Evolutionary conservation across 164 flowering plant species (phyloP).

Genomic region (Umbellularia californica): DNA sequence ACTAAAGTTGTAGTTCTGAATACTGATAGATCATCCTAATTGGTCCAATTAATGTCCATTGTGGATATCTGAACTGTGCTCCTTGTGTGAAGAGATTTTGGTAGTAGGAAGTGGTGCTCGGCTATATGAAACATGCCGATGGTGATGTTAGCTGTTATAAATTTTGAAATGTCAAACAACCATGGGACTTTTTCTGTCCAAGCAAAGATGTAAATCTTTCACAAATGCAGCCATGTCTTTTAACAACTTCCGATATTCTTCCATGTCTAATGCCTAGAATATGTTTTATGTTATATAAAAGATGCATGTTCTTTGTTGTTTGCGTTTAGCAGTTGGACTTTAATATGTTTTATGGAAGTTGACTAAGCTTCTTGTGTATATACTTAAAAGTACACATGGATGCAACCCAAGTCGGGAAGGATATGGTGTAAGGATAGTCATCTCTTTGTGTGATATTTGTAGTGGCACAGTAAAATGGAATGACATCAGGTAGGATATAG

Average conservation of each 20-base stretch:
- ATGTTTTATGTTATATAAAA: too few relatives aligned
- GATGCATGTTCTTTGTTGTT: not conserved
- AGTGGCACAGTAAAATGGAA: not conserved
- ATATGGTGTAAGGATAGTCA: not conserved
- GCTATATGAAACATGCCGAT: not conserved
- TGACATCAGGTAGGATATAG: not conserved
- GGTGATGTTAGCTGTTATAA: not conserved
- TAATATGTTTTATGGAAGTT: too few relatives aligned
- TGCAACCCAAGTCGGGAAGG: not conserved
- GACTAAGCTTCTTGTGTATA: not conserved
- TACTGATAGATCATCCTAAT: too few relatives aligned
- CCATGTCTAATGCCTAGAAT: not conserved
- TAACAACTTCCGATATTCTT: not conserved
- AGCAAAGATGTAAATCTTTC: not conserved
- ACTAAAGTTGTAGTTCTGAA: too few relatives aligned
- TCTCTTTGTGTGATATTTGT: not conserved
- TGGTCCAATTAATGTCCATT: not conserved
- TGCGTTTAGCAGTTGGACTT: not conserved
- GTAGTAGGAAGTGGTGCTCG: not conserved
- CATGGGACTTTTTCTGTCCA: not conserved
- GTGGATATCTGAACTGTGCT: not conserved
- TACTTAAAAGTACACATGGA: not conserved
- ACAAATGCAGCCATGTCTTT: not conserved
- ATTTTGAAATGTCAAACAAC: not conserved
- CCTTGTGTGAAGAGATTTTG: not conserved